Conservation (phyloP, 768 basidiomycete species). For the Trametes gibbosa region DNA sequence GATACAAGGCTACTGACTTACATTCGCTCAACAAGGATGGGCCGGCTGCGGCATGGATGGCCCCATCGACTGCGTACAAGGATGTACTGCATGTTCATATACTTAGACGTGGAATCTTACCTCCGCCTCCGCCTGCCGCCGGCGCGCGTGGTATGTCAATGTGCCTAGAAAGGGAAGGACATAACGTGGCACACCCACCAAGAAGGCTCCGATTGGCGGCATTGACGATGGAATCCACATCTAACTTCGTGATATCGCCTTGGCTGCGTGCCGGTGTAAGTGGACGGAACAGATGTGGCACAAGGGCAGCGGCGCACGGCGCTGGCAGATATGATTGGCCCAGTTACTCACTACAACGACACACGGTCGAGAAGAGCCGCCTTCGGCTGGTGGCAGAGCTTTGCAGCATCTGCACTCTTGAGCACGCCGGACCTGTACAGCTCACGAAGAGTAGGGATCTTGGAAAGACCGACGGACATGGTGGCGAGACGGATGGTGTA, state of each 20-base stretch:
- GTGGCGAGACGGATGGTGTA: background rate
- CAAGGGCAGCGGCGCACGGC: slow-evolving; percentile 2
- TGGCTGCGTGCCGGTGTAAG: slow-evolving; percentile 43
- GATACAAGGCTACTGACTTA: slow-evolving; percentile 30
- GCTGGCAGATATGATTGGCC: background rate
- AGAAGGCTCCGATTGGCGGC: slow-evolving; percentile 74
- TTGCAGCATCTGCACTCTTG: slow-evolving; percentile 32
- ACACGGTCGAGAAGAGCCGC: slow-evolving; percentile 49
- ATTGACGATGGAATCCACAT: slow-evolving; percentile 76
- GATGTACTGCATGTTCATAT: background rate
- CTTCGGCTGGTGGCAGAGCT: slow-evolving; percentile 37
- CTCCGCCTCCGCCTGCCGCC: slow-evolving; percentile 69
- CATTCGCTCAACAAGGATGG: slow-evolving; percentile 66
- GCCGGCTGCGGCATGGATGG: slow-evolving; percentile 78
- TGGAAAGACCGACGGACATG: slow-evolving; percentile 36
- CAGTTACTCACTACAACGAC: slow-evolving; percentile 59
- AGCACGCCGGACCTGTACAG: slow-evolving; percentile 48
- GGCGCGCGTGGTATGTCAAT: background rate
- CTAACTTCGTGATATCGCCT: slow-evolving; percentile 73
- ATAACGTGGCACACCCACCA: slow-evolving; percentile 40
- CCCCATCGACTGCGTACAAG: slow-evolving; percentile 63
- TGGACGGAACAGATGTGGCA: slow-evolving; percentile 1
- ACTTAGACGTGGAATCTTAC: slow-evolving; percentile 36
- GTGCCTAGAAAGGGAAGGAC: background rate
- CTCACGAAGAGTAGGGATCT: slow-evolving; percentile 55